These are phyloP conservation scores for Geotrichum candidum DNA, from an alignment of 1,139 yeast genomes.

Conservation along the genomic window DNA sequence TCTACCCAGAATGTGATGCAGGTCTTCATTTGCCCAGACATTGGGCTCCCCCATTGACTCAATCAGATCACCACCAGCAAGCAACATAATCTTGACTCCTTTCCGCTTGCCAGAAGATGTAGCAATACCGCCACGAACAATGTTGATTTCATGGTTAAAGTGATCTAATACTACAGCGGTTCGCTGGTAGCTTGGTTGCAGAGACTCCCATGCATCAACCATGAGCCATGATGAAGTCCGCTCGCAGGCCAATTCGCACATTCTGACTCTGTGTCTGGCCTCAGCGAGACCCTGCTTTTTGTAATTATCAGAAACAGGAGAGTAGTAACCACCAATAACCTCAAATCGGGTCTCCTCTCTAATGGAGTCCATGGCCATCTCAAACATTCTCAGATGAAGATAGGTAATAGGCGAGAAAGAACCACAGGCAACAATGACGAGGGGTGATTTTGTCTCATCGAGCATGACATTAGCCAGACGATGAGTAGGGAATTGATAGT, in stretches of 20 bases:
- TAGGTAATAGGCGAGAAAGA: constrained; percentile 95
- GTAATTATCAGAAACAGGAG: constrained; percentile 95
- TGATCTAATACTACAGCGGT: constrained; percentile 96
- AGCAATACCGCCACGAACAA: constrained; percentile 79
- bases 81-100: constrained; percentile 89
- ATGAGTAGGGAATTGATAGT: constrained; percentile 80
- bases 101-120: constrained; percentile 67
- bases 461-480: constrained; percentile 65
- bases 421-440: constrained; percentile 95
- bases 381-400: constrained; percentile 92
- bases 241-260: constrained; percentile 98
- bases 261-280: constrained; percentile 82
- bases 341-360: constrained; percentile 89
- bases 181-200: constrained; percentile 85
- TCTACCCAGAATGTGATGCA: constrained; percentile 89
- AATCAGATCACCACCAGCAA: constrained; percentile 96
- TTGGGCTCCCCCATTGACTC: constrained; percentile 99
- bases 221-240: constrained; percentile 94
- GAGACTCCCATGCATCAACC: constrained; percentile 99
- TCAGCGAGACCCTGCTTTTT: constrained; percentile 90
- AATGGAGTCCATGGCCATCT: constrained; percentile 95
- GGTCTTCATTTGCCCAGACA: constrained; percentile 95
- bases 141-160: constrained; percentile 89
- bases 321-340: constrained; percentile 92
- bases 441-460: constrained; percentile 76